phyloP scores from a whole-genome alignment of 2,329 filamentous ascomycete species.

The Neopestalotiopsis clavispora region DNA sequence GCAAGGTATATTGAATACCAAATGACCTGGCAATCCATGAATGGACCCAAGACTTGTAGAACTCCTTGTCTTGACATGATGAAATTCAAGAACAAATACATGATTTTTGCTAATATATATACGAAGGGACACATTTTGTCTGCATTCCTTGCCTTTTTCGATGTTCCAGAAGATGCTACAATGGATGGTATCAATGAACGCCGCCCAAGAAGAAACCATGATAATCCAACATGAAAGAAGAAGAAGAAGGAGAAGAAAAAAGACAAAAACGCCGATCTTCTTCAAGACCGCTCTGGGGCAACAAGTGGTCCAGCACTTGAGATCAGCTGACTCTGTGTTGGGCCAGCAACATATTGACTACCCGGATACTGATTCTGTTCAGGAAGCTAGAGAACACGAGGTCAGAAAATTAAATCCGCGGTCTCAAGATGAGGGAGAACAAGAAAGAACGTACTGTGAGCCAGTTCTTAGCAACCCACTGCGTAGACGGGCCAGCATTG shows the following conservation, averaged over 20 bases:
- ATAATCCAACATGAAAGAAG: background rate
- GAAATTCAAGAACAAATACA: background rate
- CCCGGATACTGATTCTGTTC: conserved; percentile 10
- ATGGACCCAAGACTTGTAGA: background rate
- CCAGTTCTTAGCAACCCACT: conserved; percentile 44
- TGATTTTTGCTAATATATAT: background rate
- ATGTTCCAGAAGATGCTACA: background rate
- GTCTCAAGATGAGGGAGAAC: background rate
- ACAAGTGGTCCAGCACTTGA: background rate
- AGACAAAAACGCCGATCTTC: background rate
- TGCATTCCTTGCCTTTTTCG: background rate
- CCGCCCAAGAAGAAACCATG: background rate
- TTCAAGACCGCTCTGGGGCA: background rate
- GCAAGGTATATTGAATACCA: background rate
- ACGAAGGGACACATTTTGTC: background rate
- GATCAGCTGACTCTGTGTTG: background rate
- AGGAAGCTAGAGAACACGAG: background rate
- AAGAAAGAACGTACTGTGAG: conserved; percentile 37
- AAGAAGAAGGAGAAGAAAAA: background rate
- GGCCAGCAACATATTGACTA: background rate
- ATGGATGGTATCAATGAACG: background rate
- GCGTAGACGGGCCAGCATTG: conserved; percentile 39
- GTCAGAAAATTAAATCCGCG: background rate
- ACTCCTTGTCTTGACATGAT: background rate
- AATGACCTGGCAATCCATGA: background rate